phyloP scores from a whole-genome alignment of 108 stramenopile genomes.

The Asterionellopsis glacialis region DNA sequence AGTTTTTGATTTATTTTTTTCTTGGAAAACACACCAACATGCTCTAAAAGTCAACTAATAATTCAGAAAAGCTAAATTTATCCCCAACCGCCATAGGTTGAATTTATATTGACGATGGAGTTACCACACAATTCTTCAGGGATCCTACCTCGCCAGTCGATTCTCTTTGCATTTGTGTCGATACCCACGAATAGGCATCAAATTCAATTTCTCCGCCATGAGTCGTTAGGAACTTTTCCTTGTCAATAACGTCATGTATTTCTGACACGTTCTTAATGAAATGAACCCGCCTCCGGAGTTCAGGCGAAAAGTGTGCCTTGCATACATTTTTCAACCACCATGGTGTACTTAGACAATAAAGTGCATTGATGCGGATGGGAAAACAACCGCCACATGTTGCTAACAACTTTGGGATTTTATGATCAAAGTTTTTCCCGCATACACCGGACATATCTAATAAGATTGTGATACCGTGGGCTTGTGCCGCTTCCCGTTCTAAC shows the following conservation, averaged over 20 bases:
- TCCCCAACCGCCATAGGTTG: too few species aligned
- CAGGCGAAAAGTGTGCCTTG: slow-evolving; percentile 19
- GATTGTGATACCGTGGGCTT: slow-evolving; percentile 22
- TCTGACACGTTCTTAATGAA: slow-evolving; percentile 20
- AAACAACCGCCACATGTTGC: slow-evolving; percentile 26
- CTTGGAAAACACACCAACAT: too few species aligned
- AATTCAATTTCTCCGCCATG: slow-evolving; percentile 23
- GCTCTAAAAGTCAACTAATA: too few species aligned
- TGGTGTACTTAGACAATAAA: slow-evolving; percentile 33
- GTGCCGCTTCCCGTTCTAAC: slow-evolving; percentile 15
- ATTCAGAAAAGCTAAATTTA: too few species aligned
- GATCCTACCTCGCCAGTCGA: slow-evolving; percentile 8
- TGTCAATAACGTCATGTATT: slow-evolving; percentile 16
- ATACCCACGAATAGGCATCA: slow-evolving; percentile 19
- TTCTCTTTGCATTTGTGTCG: slow-evolving; percentile 22
- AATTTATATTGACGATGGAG: too few species aligned
- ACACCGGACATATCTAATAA: slow-evolving; percentile 25
- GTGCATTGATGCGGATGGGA: slow-evolving; percentile 24
- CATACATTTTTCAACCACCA: slow-evolving; percentile 16
- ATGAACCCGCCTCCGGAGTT: slow-evolving; percentile 21
- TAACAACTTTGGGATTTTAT: slow-evolving; percentile 26
- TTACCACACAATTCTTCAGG: slow-evolving; percentile 11
- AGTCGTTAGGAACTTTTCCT: slow-evolving; percentile 14
- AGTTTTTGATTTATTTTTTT: too few species aligned
- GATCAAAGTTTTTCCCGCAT: slow-evolving; percentile 16